Base-by-base conservation (phyloP, 1,284 basidiomycete genomes). In the Taiwanofungus camphoratus region DNA sequence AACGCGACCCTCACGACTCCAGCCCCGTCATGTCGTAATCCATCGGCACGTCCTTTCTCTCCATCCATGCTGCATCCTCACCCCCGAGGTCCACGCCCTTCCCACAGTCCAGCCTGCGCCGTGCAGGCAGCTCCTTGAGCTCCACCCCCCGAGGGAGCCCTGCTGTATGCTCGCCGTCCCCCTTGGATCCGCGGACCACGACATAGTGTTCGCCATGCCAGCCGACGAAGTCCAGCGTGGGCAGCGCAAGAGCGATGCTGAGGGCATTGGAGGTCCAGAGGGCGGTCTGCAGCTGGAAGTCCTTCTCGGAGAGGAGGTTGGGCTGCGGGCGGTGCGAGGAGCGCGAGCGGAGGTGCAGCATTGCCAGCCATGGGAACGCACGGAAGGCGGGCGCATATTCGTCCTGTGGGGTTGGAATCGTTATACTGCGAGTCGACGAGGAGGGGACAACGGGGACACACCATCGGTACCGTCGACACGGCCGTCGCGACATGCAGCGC, bases 191-290 rank as follows among this genome's bases (percentile, higher is more conserved):
- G 15, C 76, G 67, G 34, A 76, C 74, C 39, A 82, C 73, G 45
- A 77, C 77, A 55, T 77, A 81, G 58, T 80, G 77, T 58, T 82
- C 79, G 22, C 77, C 76, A 58, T 82, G 76, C 79, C 79, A 83
- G 9, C 79, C 79, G 1, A 82, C 58, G 49, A 81, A 83, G 59
- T 83, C 79, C 31, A 82, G 52, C 15, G 69, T 69, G 1, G 72
- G 74, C 1, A 82, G 50, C 19, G 57, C 56, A 5, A 59, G 55
- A 0, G 79, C 77, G 42, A 82, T 67, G 48, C 66, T 66, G 15
- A 71, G 64, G 19, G 73, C 75, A 42, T 63, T 66, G 3, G 69
- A 65, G 22, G 65, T 63, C 78, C 79, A 81, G n/a, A 69, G 44
- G 20, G 76, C 77, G 3, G 73, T 79, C 53, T 79, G 74, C 13